These are phyloP conservation scores for Moesziomyces sp. DNA, from an alignment of 1,284 basidiomycete species.

Conservation along the genomic window DNA sequence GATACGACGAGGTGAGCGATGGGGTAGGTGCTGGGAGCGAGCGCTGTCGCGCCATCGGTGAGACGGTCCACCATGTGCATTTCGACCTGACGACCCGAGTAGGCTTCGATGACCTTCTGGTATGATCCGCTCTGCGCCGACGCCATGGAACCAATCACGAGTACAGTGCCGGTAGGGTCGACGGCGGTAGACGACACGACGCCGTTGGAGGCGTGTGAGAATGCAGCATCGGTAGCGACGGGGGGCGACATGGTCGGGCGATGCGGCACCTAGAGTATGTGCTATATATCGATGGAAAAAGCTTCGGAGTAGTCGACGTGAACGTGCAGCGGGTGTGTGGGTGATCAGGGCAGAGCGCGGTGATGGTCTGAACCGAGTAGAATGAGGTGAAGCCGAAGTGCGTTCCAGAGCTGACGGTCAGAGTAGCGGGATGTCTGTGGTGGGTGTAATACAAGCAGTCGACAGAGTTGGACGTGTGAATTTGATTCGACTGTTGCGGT, in stretches of 20 bases:
- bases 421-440: no score
- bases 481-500: no score
- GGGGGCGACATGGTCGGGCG: conserved; percentile 35
- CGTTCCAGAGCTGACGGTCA: no score
- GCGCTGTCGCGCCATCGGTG: conserved; percentile 56
- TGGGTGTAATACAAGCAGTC: no score
- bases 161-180: conserved; percentile 40
- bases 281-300: not conserved
- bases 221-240: conserved; percentile 37
- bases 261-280: not conserved
- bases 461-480: no score
- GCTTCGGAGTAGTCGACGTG: not conserved
- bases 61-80: conserved; percentile 67
- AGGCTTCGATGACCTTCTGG: conserved; percentile 54
- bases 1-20: conserved; percentile 48
- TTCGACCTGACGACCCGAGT: conserved; percentile 54
- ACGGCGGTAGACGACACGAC: conserved; percentile 40
- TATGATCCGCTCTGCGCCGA: conserved; percentile 59
- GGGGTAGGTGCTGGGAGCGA: conserved; percentile 43
- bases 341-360: no score
- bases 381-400: no score
- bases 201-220: conserved; percentile 40
- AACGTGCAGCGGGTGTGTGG: no score
- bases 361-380: no score
- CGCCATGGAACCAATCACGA: conserved; percentile 62